Percentiles rank a stretch among this genome's conserved stretches.
These are phyloP conservation scores for Diversispora eburnea DNA, from an alignment of 192 early-diverging fungal genomes.

Conservation along the genomic window DNA sequence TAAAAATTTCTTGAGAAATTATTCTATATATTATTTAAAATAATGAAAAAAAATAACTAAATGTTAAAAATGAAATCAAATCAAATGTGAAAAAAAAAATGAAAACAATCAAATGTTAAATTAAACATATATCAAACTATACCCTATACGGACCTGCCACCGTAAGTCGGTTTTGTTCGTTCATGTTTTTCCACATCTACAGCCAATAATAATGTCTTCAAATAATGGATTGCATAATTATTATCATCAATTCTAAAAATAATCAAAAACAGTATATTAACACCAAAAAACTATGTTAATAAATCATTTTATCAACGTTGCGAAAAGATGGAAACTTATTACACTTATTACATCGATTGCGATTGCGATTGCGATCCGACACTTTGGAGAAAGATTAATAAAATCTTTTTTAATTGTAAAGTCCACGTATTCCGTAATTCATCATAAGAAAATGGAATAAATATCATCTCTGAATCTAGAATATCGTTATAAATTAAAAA, in stretches of 20 bases:
- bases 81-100: neutral
- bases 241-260: neutral
- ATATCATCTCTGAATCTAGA: slow-evolving; percentile 7
- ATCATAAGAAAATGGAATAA: slow-evolving; percentile 21
- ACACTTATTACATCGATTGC: slow-evolving; percentile 7
- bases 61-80: neutral
- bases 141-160: slow-evolving; percentile 6
- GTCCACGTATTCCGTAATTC: slow-evolving; percentile 30
- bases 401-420: slow-evolving; percentile 25
- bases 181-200: slow-evolving; percentile 1
- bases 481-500: neutral
- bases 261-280: neutral
- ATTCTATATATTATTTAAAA: neutral
- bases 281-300: neutral
- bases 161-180: slow-evolving; percentile 1
- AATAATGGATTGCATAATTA: neutral
- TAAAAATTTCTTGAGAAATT: neutral
- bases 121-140: neutral
- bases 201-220: neutral
- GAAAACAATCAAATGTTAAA: neutral
- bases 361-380: neutral
- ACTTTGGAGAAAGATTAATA: slow-evolving; percentile 21
- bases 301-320: no score
- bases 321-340: neutral
- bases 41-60: neutral